Percentiles rank a stretch among this genome's conserved stretches.
phyloP scores from a whole-genome alignment of 2,329 filamentous ascomycete genomes.

The Botrytis pseudocinerea region DNA sequence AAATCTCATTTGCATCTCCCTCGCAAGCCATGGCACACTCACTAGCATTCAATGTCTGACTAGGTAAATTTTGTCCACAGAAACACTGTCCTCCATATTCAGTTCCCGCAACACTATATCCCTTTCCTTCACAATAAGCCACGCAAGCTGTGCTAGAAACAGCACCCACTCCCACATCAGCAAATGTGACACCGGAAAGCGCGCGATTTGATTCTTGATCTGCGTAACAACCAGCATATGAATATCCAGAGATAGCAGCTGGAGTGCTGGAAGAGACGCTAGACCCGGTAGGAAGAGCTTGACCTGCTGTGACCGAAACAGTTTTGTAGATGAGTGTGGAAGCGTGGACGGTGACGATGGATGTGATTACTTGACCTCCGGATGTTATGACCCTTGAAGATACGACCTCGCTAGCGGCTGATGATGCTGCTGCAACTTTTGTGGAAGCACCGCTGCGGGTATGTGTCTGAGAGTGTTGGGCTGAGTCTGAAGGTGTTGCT shows the following conservation, averaged over 20 bases:
- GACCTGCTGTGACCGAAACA: constrained; percentile 33
- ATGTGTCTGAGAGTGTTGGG: neutral
- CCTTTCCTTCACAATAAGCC: constrained; percentile 48
- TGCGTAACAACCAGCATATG: constrained; percentile 48
- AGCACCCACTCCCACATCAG: constrained; percentile 43
- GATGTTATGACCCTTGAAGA: constrained; percentile 28
- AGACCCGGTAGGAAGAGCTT: constrained; percentile 29
- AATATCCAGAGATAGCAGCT: constrained; percentile 40
- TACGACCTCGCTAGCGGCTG: constrained; percentile 40
- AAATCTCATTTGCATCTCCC: constrained; percentile 50
- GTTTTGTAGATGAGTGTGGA: constrained; percentile 49
- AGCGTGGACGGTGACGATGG: constrained; percentile 33
- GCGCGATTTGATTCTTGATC: constrained; percentile 44
- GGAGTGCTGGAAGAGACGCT: constrained; percentile 32
- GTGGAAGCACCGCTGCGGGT: constrained; percentile 1
- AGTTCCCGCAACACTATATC: constrained; percentile 51
- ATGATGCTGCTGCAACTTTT: constrained; percentile 23
- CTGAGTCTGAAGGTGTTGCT: neutral
- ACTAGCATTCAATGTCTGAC: constrained; percentile 47
- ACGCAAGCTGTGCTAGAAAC: constrained; percentile 51
- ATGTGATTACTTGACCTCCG: neutral
- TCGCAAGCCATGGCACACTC: constrained; percentile 52
- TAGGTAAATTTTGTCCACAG: constrained; percentile 47
- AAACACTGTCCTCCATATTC: constrained; percentile 52
- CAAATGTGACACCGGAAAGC: constrained; percentile 45